Conservation (phyloP, 768 basidiomycete species). For the Auricularia sp. region DNA sequence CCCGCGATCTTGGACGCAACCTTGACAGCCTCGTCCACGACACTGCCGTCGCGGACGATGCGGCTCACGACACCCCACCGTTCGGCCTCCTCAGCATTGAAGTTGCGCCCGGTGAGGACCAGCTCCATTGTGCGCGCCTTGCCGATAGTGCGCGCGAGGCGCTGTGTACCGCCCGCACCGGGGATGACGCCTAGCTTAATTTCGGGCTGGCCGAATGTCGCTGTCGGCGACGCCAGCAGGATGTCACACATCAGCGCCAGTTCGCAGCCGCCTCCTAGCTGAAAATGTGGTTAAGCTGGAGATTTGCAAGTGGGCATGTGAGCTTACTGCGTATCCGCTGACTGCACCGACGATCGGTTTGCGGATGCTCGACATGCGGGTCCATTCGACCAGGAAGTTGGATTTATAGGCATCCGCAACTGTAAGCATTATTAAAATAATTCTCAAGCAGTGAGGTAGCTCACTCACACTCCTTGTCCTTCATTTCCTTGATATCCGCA, state of each 20-base stretch:
- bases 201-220: slow-evolving; percentile 39
- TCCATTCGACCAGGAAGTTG: slow-evolving; percentile 35
- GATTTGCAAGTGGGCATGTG: too few species aligned
- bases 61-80: slow-evolving; percentile 38
- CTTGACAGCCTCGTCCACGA: slow-evolving; percentile 36
- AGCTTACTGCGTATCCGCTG: slow-evolving; percentile 33
- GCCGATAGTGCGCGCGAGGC: slow-evolving; percentile 32
- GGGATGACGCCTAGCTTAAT: slow-evolving; percentile 39
- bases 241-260: slow-evolving; percentile 40
- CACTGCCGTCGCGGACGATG: slow-evolving; percentile 29
- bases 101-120: slow-evolving; percentile 38
- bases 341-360: slow-evolving; percentile 41
- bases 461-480: slow-evolving; percentile 25
- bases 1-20: slow-evolving; percentile 23
- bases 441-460: not conserved
- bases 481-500: slow-evolving; percentile 44
- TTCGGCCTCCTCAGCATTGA: slow-evolving; percentile 36
- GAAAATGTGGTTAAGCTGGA: not conserved
- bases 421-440: slow-evolving; percentile 8
- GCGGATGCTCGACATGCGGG: slow-evolving; percentile 32
- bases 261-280: slow-evolving; percentile 43
- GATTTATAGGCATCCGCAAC: slow-evolving; percentile 35
- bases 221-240: slow-evolving; percentile 30
- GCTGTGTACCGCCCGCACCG: slow-evolving; percentile 35
- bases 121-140: slow-evolving; percentile 45